Percentiles rank a stretch among this genome's conserved stretches.
Conservation (phyloP, 257 asterid genomes). For the Salvia rosmarinus region DNA sequence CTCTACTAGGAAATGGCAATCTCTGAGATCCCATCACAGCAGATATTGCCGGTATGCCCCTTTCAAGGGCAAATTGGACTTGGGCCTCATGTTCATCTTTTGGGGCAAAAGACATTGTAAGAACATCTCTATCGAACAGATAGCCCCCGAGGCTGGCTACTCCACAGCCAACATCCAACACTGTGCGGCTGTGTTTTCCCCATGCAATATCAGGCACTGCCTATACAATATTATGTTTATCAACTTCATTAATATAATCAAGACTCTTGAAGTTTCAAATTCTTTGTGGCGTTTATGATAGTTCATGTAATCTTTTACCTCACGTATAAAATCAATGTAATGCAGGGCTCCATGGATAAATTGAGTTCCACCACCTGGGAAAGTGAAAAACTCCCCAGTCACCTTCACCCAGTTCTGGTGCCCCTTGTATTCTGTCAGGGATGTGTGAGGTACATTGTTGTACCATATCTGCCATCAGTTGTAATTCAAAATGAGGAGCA, state of each 20-base stretch:
- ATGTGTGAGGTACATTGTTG: conserved; percentile 73
- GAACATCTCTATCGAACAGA: conserved; percentile 81
- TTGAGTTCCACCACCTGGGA: conserved; percentile 98
- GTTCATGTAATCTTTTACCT: conserved; percentile 45
- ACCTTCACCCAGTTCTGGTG: conserved; percentile 95
- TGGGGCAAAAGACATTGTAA: conserved; percentile 83
- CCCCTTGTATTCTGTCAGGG: conserved; percentile 78
- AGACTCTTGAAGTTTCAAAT: not conserved
- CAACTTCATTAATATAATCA: conserved; percentile 18
- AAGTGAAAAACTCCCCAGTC: conserved; percentile 78
- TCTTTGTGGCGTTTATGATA: conserved; percentile 1
- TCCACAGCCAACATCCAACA: conserved; percentile 87
- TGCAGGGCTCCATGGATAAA: conserved; percentile 88
- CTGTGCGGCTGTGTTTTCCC: conserved; percentile 78
- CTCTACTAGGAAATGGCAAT: conserved; percentile 81
- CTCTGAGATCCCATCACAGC: conserved; percentile 93
- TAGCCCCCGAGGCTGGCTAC: conserved; percentile 91
- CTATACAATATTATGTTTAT: conserved; percentile 42
- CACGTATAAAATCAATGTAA: conserved; percentile 74
- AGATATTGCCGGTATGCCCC: conserved; percentile 93
- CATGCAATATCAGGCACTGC: conserved; percentile 84
- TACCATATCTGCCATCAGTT: conserved; percentile 78
- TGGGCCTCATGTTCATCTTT: conserved; percentile 96
- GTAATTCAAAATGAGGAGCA: not conserved
- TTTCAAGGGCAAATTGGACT: conserved; percentile 85